Evolutionary conservation across 108 stramenopile species (phyloP), one percentile per base, ranked within the genome.

Genomic region (Discostella pseudostelligera): DNA sequence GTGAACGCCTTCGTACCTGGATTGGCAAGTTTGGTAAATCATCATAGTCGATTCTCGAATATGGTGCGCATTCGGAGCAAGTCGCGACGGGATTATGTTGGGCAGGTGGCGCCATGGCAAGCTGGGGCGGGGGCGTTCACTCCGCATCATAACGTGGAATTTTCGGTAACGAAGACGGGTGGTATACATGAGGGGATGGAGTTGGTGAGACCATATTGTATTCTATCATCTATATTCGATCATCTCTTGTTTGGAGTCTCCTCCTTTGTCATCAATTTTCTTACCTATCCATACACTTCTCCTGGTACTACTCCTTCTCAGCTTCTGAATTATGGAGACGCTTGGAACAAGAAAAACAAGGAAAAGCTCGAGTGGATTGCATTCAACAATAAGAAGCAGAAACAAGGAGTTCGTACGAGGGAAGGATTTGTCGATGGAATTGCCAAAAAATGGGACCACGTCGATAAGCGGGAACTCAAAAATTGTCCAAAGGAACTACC

Each of bases 1-100:
- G 50, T 81, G 11, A 62, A 54, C 17, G 78, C 64, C 0, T 71
- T 79, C 4, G 68, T 46, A 26, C 81, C 81, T 4, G 81, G 81
- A 17, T 19, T 82, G 20, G 69, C 74, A 20, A 70, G 72, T 47
- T 54, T 79, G 65, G 78, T 69, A 32, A 79, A 79, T 62, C 39
- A 43, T 36, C 62, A 82, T 51, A 36, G 24, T 1, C 47, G 42
- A 3, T 40, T 79, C 35, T 24, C 50, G 43, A 82, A 82, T 60
- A 40, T 78, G 44, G 81, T 74, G 59, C 22, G 71, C 12, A 13
- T 42, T 7, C 69, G 67, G 35, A n/a, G 36, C 3, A 28, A 11
- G 17, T 40, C 49, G 28, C 20, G 59, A 1, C 45, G 19, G 1
- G 72, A 72, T 42, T 78, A 73, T 24, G 22, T n/a, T 4, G 53